Conservation (phyloP, 805 yeast genomes). For the Nakazawaea ernobii region DNA sequence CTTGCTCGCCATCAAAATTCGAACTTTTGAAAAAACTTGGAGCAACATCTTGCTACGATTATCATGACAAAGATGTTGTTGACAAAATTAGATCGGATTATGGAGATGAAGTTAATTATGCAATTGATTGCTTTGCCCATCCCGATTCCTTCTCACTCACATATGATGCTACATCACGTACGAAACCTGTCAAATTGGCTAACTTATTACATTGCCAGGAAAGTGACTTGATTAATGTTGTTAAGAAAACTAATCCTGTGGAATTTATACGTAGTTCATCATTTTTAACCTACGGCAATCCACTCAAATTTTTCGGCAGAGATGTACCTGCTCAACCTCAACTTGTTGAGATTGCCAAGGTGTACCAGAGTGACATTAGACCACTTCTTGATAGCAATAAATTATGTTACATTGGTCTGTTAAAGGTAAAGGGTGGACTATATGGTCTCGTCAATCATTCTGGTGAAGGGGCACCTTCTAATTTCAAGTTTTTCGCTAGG, state of each 20-base stretch:
- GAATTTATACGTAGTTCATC: conserved; percentile 28
- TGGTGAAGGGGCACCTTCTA: too few species aligned
- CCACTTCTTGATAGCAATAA: conserved; percentile 8
- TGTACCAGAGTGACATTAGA: conserved; percentile 14
- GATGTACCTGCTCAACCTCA: neutral
- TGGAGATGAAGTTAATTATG: conserved; percentile 23
- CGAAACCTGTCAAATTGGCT: conserved; percentile 27
- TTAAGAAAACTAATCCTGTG: conserved; percentile 28
- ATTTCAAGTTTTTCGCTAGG: too few species aligned
- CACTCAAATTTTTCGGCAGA: conserved; percentile 26
- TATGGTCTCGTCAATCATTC: neutral
- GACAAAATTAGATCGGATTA: conserved; percentile 23
- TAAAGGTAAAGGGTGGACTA: neutral
- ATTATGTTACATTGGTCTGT: neutral
- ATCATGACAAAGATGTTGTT: conserved; percentile 23
- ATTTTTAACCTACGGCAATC: conserved; percentile 31
- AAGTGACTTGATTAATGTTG: conserved; percentile 15
- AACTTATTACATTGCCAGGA: conserved; percentile 26
- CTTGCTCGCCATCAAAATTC: conserved; percentile 21
- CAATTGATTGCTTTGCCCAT: conserved; percentile 26
- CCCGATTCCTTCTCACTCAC: conserved; percentile 16
- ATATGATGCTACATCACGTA: conserved; percentile 29
- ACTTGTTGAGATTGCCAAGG: conserved; percentile 14
- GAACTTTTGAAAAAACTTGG: conserved; percentile 22
- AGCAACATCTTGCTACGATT: conserved; percentile 30